phyloP scores from a whole-genome alignment of 148 eudicot genomes.

The Nepenthes mirabilis region DNA sequence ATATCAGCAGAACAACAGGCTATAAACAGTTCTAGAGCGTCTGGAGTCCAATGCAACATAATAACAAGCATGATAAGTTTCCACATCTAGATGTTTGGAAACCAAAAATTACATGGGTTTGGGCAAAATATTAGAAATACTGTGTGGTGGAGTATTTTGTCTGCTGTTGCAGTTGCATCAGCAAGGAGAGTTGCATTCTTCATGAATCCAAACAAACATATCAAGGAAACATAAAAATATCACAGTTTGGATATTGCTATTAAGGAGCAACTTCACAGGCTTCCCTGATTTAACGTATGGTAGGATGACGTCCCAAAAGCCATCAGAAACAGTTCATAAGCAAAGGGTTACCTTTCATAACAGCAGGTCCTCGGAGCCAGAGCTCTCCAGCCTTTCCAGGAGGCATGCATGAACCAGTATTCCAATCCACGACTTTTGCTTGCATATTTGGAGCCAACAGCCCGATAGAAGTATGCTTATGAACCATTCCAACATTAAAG shows the following conservation, averaged over 20 bases:
- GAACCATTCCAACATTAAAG: slow-evolving; percentile 27
- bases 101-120: no score
- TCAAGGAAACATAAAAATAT: not conserved
- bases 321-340: not conserved
- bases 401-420: slow-evolving; percentile 44
- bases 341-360: slow-evolving; percentile 60
- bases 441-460: slow-evolving; percentile 73
- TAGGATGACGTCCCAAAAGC: not conserved
- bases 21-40: no score
- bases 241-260: not conserved
- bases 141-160: no score
- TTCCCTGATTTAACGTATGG: not conserved
- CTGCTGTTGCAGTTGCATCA: no score
- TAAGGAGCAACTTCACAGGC: not conserved
- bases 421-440: slow-evolving; percentile 75
- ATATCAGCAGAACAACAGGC: no score
- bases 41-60: no score
- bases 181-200: no score
- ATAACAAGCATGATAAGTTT: no score
- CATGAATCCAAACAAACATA: not conserved
- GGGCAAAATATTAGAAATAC: no score
- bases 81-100: no score
- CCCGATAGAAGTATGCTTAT: slow-evolving; percentile 58
- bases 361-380: slow-evolving; percentile 61
- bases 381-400: slow-evolving; percentile 78